These are phyloP conservation scores for Microdochium nivale DNA, from an alignment of 2,329 filamentous ascomycete species.

Conservation along the genomic window DNA sequence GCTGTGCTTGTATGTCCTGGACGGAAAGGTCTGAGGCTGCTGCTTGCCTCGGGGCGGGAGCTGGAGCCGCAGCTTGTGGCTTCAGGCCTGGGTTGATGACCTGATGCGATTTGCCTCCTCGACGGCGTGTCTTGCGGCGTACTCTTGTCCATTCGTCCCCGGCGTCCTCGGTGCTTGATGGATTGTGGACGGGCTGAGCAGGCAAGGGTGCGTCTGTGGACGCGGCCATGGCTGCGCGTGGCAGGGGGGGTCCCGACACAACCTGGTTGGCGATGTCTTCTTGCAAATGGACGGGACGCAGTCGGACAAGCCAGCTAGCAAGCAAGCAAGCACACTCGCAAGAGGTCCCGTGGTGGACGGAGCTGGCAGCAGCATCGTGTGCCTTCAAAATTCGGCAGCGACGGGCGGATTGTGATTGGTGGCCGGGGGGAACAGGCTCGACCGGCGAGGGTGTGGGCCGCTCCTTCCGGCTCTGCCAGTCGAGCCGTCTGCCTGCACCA, in stretches of 20 bases:
- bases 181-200: not conserved
- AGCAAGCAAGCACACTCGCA: too few relatives aligned
- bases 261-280: not conserved
- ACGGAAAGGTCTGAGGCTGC: conserved; percentile 10
- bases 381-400: too few relatives aligned
- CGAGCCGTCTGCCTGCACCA: too few relatives aligned
- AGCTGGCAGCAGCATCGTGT: too few relatives aligned
- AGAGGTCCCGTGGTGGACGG: too few relatives aligned
- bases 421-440: too few relatives aligned
- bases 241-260: not conserved
- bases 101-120: not conserved
- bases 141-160: not conserved
- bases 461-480: too few relatives aligned
- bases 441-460: too few relatives aligned
- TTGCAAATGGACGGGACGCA: too few relatives aligned
- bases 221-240: not conserved
- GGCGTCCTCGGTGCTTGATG: not conserved
- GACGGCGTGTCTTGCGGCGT: not conserved
- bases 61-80: not conserved
- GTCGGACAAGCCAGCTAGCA: too few relatives aligned
- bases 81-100: too few relatives aligned
- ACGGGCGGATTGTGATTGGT: too few relatives aligned
- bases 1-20: conserved; percentile 12
- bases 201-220: not conserved
- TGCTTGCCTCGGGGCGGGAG: not conserved